These are phyloP conservation scores for Meyerozyma carpophila DNA, from an alignment of 1,139 yeast species.

Conservation along the genomic window DNA sequence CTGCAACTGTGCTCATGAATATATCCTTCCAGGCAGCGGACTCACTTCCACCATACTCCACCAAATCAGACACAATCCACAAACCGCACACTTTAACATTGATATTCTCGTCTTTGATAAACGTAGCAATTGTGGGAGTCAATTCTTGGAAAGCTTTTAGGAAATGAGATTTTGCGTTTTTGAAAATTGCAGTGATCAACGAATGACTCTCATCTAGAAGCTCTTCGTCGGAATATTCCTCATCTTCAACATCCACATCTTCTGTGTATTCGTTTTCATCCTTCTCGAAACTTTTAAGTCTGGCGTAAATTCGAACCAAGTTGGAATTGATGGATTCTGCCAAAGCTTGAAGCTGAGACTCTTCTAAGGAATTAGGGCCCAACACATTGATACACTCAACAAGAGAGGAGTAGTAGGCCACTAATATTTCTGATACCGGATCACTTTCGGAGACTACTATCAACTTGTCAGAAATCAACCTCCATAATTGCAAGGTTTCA, in stretches of 20 bases:
- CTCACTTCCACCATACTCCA: slow-evolving; percentile 72
- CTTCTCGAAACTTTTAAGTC: slow-evolving; percentile 70
- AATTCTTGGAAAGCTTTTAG: slow-evolving; percentile 59
- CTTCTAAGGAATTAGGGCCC: slow-evolving; percentile 56
- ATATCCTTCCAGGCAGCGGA: slow-evolving; percentile 61
- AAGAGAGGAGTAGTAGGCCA: slow-evolving; percentile 71
- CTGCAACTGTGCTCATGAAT: slow-evolving; percentile 59
- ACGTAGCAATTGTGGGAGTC: slow-evolving; percentile 51
- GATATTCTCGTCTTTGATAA: slow-evolving; percentile 59
- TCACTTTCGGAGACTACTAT: slow-evolving; percentile 67
- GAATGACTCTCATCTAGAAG: slow-evolving; percentile 80
- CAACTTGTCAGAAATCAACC: slow-evolving; percentile 61
- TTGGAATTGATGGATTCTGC: slow-evolving; percentile 58
- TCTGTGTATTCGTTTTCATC: slow-evolving; percentile 65
- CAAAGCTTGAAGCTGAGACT: slow-evolving; percentile 52
- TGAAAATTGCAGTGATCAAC: slow-evolving; percentile 70
- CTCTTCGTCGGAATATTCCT: slow-evolving; percentile 87
- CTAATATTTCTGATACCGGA: slow-evolving; percentile 78
- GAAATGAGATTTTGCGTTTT: slow-evolving; percentile 53
- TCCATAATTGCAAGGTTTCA: slow-evolving; percentile 67
- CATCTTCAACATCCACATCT: slow-evolving; percentile 73
- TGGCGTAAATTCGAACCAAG: slow-evolving; percentile 61
- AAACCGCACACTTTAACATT: slow-evolving; percentile 74
- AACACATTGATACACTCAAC: slow-evolving; percentile 63
- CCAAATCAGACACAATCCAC: slow-evolving; percentile 71